A percentile compares a stretch with the other conserved stretches of the same genome.
phyloP scores from a whole-genome alignment of 192 early-diverging fungal genomes.

The Coemansia sp. region DNA sequence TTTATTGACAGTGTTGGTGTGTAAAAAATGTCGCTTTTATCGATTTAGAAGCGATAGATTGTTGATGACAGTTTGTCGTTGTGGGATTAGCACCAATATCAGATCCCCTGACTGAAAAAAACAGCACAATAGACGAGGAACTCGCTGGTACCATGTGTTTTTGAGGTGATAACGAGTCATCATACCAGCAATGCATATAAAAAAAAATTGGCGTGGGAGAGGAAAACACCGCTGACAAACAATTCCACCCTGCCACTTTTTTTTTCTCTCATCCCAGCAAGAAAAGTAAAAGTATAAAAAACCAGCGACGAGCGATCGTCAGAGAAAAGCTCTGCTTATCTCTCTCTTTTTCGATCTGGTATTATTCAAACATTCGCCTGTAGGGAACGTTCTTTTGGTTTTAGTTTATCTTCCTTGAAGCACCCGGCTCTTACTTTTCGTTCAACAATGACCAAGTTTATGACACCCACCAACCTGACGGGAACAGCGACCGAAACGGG shows the following conservation, averaged over 20 bases:
- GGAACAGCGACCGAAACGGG: slow-evolving; percentile 14
- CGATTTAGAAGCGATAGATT: no score
- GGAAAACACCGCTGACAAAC: not conserved
- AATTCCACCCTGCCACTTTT: not conserved
- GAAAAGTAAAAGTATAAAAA: not conserved
- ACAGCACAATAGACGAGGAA: no score
- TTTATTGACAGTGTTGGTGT: not conserved
- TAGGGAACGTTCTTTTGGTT: not conserved
- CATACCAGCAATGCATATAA: no score
- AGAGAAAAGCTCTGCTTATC: not conserved
- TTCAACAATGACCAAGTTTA: no score
- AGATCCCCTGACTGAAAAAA: no score
- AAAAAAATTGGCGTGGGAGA: not conserved
- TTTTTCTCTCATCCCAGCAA: not conserved
- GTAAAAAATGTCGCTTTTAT: not conserved
- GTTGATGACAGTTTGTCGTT: no score
- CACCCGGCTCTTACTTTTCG: no score
- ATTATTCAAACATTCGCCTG: not conserved
- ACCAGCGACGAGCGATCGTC: not conserved
- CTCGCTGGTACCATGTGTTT: no score
- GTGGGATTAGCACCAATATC: no score
- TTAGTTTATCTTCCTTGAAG: not conserved
- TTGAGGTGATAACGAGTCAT: not conserved
- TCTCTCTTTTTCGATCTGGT: not conserved
- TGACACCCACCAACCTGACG: slow-evolving; percentile 59